phyloP scores from a whole-genome alignment of 2,329 filamentous ascomycete species.

The Fusarium metavorans region DNA sequence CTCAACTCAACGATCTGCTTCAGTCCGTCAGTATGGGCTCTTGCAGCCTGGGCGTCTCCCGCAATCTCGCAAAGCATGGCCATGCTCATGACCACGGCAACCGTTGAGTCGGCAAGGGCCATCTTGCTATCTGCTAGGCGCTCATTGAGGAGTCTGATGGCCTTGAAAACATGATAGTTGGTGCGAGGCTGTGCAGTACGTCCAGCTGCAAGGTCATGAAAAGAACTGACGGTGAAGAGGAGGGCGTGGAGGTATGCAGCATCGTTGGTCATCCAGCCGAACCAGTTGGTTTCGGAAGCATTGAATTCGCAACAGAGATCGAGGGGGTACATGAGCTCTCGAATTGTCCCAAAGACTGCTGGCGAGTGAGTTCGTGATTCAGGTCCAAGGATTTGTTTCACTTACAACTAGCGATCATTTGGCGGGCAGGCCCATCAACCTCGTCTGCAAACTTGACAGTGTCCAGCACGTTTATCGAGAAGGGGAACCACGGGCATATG shows the following conservation, averaged over 20 bases:
- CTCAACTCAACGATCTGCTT: not conserved
- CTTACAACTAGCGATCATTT: not conserved
- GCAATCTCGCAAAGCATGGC: not conserved
- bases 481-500: not conserved
- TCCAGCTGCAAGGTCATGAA: not conserved
- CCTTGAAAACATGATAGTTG: not conserved
- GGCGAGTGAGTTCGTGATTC: not conserved
- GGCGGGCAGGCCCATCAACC: not conserved
- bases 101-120: not conserved
- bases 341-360: not conserved
- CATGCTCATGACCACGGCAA: not conserved
- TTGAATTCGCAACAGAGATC: not conserved
- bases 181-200: not conserved
- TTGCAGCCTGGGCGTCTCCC: not conserved
- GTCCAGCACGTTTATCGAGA: not conserved
- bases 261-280: conserved; percentile 1
- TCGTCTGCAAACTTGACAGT: not conserved
- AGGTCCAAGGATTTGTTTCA: not conserved
- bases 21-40: not conserved
- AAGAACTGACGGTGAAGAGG: not conserved
- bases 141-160: not conserved
- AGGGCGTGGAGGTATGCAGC: conserved; percentile 1
- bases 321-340: not conserved
- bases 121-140: not conserved
- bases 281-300: not conserved